Base-by-base conservation (phyloP, 1,284 basidiomycete genomes). In the Irpex sp. region DNA sequence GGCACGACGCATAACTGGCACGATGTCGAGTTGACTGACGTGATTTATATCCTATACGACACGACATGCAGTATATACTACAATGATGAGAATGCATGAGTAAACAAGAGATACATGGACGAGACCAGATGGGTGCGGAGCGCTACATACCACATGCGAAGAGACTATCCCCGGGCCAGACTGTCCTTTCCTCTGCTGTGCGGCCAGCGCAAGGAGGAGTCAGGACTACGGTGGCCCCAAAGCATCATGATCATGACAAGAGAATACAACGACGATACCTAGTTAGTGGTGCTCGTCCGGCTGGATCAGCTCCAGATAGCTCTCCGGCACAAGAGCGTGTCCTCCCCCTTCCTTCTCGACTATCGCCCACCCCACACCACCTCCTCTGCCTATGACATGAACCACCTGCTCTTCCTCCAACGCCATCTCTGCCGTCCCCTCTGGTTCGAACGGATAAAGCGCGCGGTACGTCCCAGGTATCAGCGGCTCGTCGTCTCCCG, bases 321-420 rank as follows among this genome's bases (percentile, higher is more conserved):
- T 89, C 79, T 92, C 92, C 0, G 92, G 91, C 9, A 93, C 92
- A 24, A 93, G 84, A 15, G 90, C 90, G 74, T 92, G 90, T 20
- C 81, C 78, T 32, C 82, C 82, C 24, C 75, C 80, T 66, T 82
- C 84, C 67, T 78, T 81, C 78, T 82, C 87, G 22, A 90, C 93
- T 15, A 94, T 89, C 0, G 92, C 92, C 92, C 93, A 94, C 0
- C 93, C 93, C 3, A 92, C 90, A 0, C 92, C 93, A 0, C 92
- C 93, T 1, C 93, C 92, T 63, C 92, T 78, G 1, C 92, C 92
- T 2, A 94, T 80, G 44, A 94, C 91, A 3, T 83, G 83, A 18
- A 95, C 89, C 59, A 92, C 75, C 81, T 94, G 92, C 69, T 91
- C 93, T 80, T 95, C 92, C 72, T 85, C 88, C 65, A 95, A 79